Conservation (phyloP, 2,329 filamentous ascomycete genomes). For the Aspergillus bombycis region DNA sequence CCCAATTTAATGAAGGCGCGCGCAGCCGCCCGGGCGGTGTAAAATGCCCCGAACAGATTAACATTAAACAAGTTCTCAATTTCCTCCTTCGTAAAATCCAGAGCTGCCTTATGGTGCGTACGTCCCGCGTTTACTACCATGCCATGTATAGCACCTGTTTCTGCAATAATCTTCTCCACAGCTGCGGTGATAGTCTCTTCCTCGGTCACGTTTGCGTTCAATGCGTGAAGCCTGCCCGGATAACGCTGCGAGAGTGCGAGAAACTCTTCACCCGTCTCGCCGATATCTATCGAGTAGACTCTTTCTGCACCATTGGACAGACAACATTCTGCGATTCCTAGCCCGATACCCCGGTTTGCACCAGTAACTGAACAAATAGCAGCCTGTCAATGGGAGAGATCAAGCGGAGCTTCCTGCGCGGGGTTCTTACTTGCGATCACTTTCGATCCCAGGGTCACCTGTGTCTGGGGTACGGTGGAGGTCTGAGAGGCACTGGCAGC, state of each 20-base stretch:
- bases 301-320: slow-evolving; percentile 48
- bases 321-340: slow-evolving; percentile 53
- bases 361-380: slow-evolving; percentile 33
- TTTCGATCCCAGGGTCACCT: slow-evolving; percentile 33
- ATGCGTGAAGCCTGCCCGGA: slow-evolving; percentile 44
- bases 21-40: slow-evolving; percentile 47
- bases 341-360: slow-evolving; percentile 47
- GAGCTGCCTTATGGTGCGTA: slow-evolving; percentile 56
- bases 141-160: slow-evolving; percentile 51
- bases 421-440: slow-evolving; percentile 37
- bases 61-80: slow-evolving; percentile 50
- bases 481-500: background rate
- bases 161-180: slow-evolving; percentile 49
- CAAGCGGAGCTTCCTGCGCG: background rate
- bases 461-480: slow-evolving; percentile 24
- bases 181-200: slow-evolving; percentile 50
- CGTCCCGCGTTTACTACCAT: slow-evolving; percentile 57
- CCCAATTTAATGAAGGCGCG: slow-evolving; percentile 50
- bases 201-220: slow-evolving; percentile 53
- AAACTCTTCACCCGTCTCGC: slow-evolving; percentile 28
- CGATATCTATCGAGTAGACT: slow-evolving; percentile 54
- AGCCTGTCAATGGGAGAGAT: background rate
- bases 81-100: slow-evolving; percentile 55
- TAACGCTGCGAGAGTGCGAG: slow-evolving; percentile 33
- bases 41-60: slow-evolving; percentile 53